Evolutionary conservation across 495 filamentous ascomycete genomes (phyloP), one percentile per base, ranked within the genome.

Genomic region (Penicillium ochrochloron): DNA sequence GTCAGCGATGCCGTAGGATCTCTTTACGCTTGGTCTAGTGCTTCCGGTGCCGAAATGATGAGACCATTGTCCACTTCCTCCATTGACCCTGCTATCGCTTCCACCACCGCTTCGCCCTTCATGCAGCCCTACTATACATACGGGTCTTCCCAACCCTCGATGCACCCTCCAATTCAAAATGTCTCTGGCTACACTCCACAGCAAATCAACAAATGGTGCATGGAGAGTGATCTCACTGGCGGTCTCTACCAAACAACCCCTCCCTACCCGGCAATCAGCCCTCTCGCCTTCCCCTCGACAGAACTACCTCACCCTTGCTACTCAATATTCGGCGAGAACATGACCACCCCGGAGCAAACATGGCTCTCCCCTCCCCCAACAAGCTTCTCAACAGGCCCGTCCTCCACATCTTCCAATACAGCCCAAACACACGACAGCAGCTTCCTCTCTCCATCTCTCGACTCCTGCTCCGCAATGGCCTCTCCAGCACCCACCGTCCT

Each of bases 171-270:
- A 8, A n/a, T 57, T 0, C 55, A 59, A 6, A 27, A 4, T 8
- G 17, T 57, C n/a, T 66, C 61, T 12, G 64, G 67, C 6, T 72
- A 70, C 17, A 68, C 58, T 6, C 39, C 66, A 0, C 66, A 72
- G 39, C 62, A 73, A 27, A 70, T 74, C 39, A 55, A 68, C 21
- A 64, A 68, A 59, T 70, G 66, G 65, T 72, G 67, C 52, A 65
- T 72, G 25, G 67, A 74, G 21, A 69, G 64, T 54, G 61, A 66
- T 25, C 55, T 59, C 14, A 21, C 59, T 2, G 46, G 21, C 27
- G 50, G 31, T 2, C 57, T 72, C 46, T 69, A 67, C 34, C 61
- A 60, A 12, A 50, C 62, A 19, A 44, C 52, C n/a, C 39, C 35
- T 9, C 44, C 42, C 14, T 63, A 53, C 31, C 53, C 65, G n/a